Base-by-base conservation (phyloP, 129 eudicot genomes). In the Mikania micrantha region DNA sequence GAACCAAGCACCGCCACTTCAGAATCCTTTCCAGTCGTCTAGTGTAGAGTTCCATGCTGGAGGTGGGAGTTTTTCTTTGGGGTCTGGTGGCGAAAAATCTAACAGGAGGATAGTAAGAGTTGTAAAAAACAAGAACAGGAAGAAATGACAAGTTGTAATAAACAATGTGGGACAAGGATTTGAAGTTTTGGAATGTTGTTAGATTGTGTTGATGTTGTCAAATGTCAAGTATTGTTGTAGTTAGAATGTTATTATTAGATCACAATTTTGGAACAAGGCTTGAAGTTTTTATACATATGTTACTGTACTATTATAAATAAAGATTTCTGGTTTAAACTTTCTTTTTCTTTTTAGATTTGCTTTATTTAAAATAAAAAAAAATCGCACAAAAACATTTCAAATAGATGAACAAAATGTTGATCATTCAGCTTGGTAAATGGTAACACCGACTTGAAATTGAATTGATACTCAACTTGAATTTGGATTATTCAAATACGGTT, bases 41-140 rank as follows among this genome's bases (percentile, higher is more conserved):
- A 93, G 99, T 72, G 53, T 79, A 16, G 96, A 91, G 64, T 81
- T 82, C 34, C 82, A 77, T 77, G 90, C 83, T 20, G 80, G 75
- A 24, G 97, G 94, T n/a, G 95, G 95, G 15, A 85, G 95, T 75
- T 94, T 94, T 72, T 94, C 99, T 3, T 70, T 94, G 75, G 99
- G 99, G 20, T 76, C 91, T 5, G 83, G 82, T 7, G 88, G 89
- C 9, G 96, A 93, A 52, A 94, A 87, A 79, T 71, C 93, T 10
- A 66, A 64, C 16, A 79, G 99, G 64, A 89, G 74, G 62, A 78
- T 79, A 1, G 81, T 85, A 3, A 76, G 78, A 57, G 72, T 75
- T 62, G 79, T 63, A 40, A 85, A 74, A 75, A 79, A 34, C 57
- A 80, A 64, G 67, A 71, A 68, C 72, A 35, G 95, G 60, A 84